phyloP scores from a whole-genome alignment of 2,329 filamentous ascomycete genomes.

The Pseudogymnoascus sp. region DNA sequence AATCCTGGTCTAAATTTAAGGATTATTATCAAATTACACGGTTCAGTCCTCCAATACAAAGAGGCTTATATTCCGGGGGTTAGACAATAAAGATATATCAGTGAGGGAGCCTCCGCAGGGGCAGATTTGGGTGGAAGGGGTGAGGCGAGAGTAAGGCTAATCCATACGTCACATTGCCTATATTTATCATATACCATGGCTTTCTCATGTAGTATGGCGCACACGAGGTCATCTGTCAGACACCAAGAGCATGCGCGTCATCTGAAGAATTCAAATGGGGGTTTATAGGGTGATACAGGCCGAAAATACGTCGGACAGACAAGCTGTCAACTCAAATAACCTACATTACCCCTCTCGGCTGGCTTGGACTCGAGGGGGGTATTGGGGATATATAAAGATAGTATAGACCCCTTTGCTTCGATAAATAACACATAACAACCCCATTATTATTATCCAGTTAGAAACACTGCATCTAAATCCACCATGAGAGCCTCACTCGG shows the following conservation, averaged over 20 bases:
- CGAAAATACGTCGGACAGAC: neutral
- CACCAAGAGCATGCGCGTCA: neutral
- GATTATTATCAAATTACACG: neutral
- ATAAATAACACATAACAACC: neutral
- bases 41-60: neutral
- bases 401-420: neutral
- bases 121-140: neutral
- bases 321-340: slow-evolving; percentile 3
- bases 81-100: neutral
- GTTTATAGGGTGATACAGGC: neutral
- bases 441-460: neutral
- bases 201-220: neutral
- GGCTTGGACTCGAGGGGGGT: neutral
- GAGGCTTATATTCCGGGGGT: neutral
- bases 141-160: neutral
- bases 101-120: neutral
- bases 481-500: neutral
- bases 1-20: neutral
- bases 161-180: neutral
- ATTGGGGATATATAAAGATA: neutral
- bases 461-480: neutral
- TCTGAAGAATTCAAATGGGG: neutral
- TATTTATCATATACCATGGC: neutral
- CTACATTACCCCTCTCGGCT: neutral
- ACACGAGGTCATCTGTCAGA: neutral